Evolutionary conservation across 371 early-diverging fungal genomes (phyloP), one percentile per base, ranked within the genome.

Genomic region (Mucor mucedo): DNA sequence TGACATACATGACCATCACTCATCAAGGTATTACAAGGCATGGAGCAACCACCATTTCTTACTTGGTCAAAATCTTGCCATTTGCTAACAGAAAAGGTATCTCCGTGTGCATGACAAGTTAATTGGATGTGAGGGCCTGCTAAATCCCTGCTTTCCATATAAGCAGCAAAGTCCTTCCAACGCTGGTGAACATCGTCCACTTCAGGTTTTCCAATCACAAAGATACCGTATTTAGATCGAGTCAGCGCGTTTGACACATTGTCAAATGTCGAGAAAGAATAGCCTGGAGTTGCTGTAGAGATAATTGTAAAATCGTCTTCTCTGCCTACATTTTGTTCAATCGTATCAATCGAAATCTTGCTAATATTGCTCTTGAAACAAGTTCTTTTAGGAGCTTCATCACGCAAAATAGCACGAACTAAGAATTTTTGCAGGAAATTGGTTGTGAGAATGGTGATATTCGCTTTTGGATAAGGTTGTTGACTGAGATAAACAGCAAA

Each of bases 1-100:
- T 59, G 60, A 54, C 81, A 81, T 0, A 63, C 71, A 65, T 81
- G 81, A 0, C 81, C 78, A 52, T 76, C 76, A 0, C 56, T 54
- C 63, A 81, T 67, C 13, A 81, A 52, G 0, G 69, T 66, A 1
- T 42, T 60, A 52, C 81, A 81, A 8, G 61, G 54, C 2, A 52
- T 42, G 52, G 33, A 44, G 49, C 81, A 81, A 1, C 81, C 81
- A 16, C 81, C 81, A 29, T 81, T 76, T 52, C 56, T 69, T 28
- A 76, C 59, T 5, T 52, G 11, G 1, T 52, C 42, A 49, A 80
- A 80, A 21, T 77, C 76, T 14, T 52, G 16, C 65, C 65, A 70
- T 14, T 65, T 45, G 2, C 57, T 59, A 21, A 72, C 68, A 10
- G 27, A 6, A 4, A 62, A 55, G 13, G 35, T 57, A 28, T 66